A percentile compares a stretch with the other conserved stretches of the same genome.
Conservation (phyloP, 1,139 yeast species). For the Scheffersomyces quercinus region DNA sequence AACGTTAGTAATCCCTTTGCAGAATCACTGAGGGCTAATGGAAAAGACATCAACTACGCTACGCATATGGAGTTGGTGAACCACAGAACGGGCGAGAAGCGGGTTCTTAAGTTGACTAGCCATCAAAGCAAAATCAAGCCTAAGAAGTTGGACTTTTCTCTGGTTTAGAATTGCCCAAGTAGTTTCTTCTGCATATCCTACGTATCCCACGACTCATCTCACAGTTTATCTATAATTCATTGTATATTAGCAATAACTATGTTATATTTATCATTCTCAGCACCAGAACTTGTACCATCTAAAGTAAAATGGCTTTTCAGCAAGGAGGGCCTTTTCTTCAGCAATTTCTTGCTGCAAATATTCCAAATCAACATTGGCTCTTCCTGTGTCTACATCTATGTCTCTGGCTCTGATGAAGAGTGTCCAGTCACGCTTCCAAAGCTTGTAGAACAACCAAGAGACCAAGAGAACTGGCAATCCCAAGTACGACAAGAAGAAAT, state of each 20-base stretch:
- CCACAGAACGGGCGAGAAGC: constrained; percentile 39
- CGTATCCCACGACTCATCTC: too few species aligned
- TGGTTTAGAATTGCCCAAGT: neutral
- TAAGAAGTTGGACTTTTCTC: constrained; percentile 37
- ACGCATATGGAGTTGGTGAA: constrained; percentile 44
- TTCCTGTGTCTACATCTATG: constrained; percentile 25
- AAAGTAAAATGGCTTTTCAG: constrained; percentile 19
- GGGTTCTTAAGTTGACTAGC: constrained; percentile 32
- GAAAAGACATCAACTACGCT: constrained; percentile 24
- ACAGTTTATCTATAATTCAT: neutral
- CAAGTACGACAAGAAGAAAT: constrained; percentile 62
- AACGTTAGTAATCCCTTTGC: constrained; percentile 6
- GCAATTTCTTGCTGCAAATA: constrained; percentile 22
- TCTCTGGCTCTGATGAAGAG: constrained; percentile 21
- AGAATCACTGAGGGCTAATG: constrained; percentile 7
- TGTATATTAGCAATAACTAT: constrained; percentile 3
- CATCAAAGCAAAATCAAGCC: constrained; percentile 42
- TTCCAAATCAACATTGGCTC: constrained; percentile 24
- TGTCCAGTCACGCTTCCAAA: constrained; percentile 56
- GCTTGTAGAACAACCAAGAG: constrained; percentile 58
- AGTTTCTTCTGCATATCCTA: too few species aligned
- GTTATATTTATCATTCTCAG: constrained; percentile 7
- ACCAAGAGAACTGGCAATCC: constrained; percentile 61
- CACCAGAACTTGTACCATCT: constrained; percentile 22
- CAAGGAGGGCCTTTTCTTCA: constrained; percentile 19